Base-by-base conservation (phyloP, 2,329 filamentous ascomycete genomes). In the Podosphaera leucotricha region DNA sequence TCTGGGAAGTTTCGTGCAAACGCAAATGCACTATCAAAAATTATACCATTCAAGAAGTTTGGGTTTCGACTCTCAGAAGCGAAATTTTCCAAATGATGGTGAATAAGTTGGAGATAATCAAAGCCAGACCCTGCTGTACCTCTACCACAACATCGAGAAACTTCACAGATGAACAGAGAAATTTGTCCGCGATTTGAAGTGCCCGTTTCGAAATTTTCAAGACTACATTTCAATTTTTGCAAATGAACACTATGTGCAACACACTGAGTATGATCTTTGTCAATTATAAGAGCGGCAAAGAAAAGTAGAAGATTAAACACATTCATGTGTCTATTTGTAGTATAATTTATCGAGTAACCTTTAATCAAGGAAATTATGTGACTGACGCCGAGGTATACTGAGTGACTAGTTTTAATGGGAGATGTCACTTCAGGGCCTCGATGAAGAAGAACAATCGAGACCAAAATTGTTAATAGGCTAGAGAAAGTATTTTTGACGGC, bases 71-170 rank as follows among this genome's bases (percentile, higher is more conserved):
- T 46, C 44, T 40, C 43, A 10, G 26, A 45, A 22, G 8, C 38
- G 26, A 41, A 38, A 6, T 22, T 36, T 33, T 57, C 48, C 6
- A 57, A 39, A 30, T 42, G 43, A 2, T 43, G 41, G 45, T 58
- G 55, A 6, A 57, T 52, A 22, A 66, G 55, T 44, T 65, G 58
- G 15, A 62, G 55, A 39, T 63, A 55, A 22, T 59, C 55, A 16
- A 61, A 59, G 19, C 56, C 55, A 24, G 60, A 58, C 6, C 46
- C 54, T 1, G 53, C 53, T 11, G 57, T 49, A 5, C 57, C 61
- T 46, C 64, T 64, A 15, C 64, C 61, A 49, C 66, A 68, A 49
- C 60, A 65, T 26, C 66, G 62, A 2, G 68, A 64, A 10, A 70
- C 55, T 6, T 62, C 64, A 46, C 63, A 64, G 24, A 66, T 52